These are phyloP conservation scores for Rhizoclosmatium sp. DNA, from an alignment of 192 early-diverging fungal species.

Conservation along the genomic window DNA sequence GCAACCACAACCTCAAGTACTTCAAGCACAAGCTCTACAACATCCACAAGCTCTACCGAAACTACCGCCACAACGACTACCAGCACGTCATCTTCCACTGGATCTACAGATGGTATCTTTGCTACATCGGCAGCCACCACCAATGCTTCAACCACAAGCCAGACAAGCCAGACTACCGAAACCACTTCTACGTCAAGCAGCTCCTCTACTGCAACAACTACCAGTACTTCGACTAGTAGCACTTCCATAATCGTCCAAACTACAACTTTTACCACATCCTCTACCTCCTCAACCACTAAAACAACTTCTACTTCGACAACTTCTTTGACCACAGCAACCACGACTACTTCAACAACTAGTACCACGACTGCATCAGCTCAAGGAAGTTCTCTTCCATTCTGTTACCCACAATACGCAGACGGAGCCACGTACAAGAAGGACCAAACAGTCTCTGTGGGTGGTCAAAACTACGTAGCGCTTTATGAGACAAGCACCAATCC, in stretches of 20 bases:
- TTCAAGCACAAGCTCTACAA: background rate
- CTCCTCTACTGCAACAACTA: background rate
- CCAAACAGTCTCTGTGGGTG: conserved; percentile 9
- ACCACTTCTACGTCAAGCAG: background rate
- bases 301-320: background rate
- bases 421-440: background rate
- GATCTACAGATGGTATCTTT: background rate
- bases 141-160: background rate
- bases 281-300: background rate
- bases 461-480: background rate
- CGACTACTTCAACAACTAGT: background rate
- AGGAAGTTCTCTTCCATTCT: background rate
- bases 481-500: background rate
- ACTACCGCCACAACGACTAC: too few relatives aligned
- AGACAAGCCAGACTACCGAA: background rate
- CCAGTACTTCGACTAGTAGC: background rate
- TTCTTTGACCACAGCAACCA: background rate
- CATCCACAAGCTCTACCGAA: background rate
- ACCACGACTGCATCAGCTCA: conserved; percentile 12
- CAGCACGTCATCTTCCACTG: background rate
- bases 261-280: background rate
- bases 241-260: background rate
- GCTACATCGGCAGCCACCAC: too few relatives aligned
- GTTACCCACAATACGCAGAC: background rate
- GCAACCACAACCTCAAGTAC: too few relatives aligned